Percentiles rank a stretch among this genome's conserved stretches.
Evolutionary conservation across 1,139 yeast genomes (phyloP).

Genomic region (Yamadazyma atmosphaerica): DNA sequence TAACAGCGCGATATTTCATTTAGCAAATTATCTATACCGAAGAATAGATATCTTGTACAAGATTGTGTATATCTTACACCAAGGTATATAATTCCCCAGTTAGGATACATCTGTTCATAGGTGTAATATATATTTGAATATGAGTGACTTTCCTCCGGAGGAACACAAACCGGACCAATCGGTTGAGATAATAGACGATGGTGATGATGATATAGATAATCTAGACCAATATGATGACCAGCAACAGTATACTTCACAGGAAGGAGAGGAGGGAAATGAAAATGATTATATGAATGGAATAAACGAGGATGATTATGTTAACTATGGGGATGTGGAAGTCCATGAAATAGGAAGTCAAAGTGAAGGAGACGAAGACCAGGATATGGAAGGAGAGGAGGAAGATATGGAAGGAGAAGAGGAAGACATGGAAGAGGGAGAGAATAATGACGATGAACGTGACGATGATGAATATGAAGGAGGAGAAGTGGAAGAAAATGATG

Average conservation of each 20-base stretch:
- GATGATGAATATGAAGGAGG: not conserved
- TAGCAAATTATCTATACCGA: too few species aligned
- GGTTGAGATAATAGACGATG: slow-evolving; percentile 5
- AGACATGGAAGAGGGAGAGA: slow-evolving; percentile 2
- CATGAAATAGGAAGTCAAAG: not conserved
- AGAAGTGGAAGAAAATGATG: slow-evolving; percentile 1
- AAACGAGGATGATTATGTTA: not conserved
- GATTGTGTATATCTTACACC: too few species aligned
- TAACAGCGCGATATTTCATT: not conserved
- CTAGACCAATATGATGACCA: slow-evolving; percentile 7
- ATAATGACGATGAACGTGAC: not conserved
- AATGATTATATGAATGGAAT: not conserved
- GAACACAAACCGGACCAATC: too few species aligned
- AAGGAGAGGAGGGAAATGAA: too few species aligned
- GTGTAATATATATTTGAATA: too few species aligned
- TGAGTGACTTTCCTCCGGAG: too few species aligned
- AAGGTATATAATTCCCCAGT: too few species aligned
- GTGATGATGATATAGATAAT: slow-evolving; percentile 13
- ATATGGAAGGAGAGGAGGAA: not conserved
- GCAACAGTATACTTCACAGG: not conserved
- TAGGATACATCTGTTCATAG: too few species aligned
- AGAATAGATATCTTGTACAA: too few species aligned
- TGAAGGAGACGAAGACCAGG: not conserved
- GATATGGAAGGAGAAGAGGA: slow-evolving; percentile 2
- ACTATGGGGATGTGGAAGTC: not conserved